phyloP scores from a whole-genome alignment of 805 yeast species.

The Suhomyces kilbournensis region DNA sequence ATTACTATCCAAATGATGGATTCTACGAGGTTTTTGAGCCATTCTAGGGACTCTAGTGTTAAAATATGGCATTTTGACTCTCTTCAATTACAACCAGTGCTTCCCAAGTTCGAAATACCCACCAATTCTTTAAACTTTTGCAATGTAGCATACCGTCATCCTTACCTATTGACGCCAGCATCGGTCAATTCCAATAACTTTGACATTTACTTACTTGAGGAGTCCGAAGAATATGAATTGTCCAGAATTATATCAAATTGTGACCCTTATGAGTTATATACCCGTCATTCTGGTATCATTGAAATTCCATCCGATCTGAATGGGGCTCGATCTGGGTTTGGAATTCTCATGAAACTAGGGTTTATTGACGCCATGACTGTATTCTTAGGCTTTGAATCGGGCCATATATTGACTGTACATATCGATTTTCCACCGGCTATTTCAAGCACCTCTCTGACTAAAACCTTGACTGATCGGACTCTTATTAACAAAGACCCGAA shows the following conservation, averaged over 20 bases:
- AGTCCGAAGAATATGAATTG: constrained; percentile 4
- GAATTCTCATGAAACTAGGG: constrained; percentile 62
- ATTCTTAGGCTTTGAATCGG: constrained; percentile 71
- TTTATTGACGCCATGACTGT: constrained; percentile 34
- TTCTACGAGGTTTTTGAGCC: constrained; percentile 10
- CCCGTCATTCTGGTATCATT: constrained; percentile 9
- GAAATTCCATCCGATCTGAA: constrained; percentile 1
- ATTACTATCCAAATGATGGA: constrained; percentile 41
- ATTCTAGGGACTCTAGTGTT: constrained; percentile 10
- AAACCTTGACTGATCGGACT: constrained; percentile 4
- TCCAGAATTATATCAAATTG: constrained; percentile 11
- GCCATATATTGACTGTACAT: constrained; percentile 42
- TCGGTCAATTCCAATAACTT: constrained; percentile 60
- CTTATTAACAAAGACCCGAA: constrained; percentile 26
- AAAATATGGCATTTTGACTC: constrained; percentile 9
- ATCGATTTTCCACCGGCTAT: constrained; percentile 10
- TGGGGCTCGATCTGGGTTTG: constrained; percentile 42
- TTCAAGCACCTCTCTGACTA: background rate
- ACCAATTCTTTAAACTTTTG: constrained; percentile 75
- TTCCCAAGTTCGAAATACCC: constrained; percentile 49
- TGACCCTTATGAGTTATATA: constrained; percentile 29
- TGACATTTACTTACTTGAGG: constrained; percentile 49
- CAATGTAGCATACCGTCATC: constrained; percentile 46
- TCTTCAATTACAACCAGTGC: constrained; percentile 8
- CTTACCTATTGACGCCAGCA: constrained; percentile 54